Evolutionary conservation across 805 yeast genomes (phyloP).

Genomic region (Candida krabiensis): DNA sequence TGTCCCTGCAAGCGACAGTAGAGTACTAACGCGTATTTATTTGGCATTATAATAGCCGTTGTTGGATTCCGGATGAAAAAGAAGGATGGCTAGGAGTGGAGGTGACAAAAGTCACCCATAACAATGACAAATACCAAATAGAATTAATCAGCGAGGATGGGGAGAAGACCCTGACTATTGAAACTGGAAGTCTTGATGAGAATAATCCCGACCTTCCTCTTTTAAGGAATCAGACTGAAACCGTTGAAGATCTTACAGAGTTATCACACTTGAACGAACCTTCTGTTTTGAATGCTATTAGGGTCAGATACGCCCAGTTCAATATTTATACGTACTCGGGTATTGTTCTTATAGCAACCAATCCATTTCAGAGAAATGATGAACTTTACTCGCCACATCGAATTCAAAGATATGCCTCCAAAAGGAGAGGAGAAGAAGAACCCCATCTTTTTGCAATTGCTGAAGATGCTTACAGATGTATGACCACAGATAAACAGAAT

Average conservation of each 20-base stretch:
- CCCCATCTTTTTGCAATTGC: slow-evolving; percentile 98
- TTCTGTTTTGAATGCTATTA: slow-evolving; percentile 91
- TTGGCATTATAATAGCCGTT: slow-evolving; percentile 47
- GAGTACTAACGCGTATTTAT: too few relatives aligned
- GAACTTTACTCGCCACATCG: slow-evolving; percentile 88
- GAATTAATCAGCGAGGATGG: slow-evolving; percentile 53
- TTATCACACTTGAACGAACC: slow-evolving; percentile 94
- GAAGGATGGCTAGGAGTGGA: slow-evolving; percentile 78
- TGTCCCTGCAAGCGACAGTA: too few relatives aligned
- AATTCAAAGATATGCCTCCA: slow-evolving; percentile 92
- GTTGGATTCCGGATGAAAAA: slow-evolving; percentile 77
- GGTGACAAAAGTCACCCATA: slow-evolving; percentile 44
- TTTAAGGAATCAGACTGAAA: slow-evolving; percentile 87
- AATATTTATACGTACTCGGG: slow-evolving; percentile 96
- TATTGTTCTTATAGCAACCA: slow-evolving; percentile 92
- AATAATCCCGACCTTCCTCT: slow-evolving; percentile 66
- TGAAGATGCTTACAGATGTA: slow-evolving; percentile 93
- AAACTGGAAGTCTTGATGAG: slow-evolving; percentile 47
- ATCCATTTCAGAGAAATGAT: slow-evolving; percentile 92
- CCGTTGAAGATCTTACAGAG: slow-evolving; percentile 92
- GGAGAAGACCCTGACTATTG: slow-evolving; percentile 47
- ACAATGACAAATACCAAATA: slow-evolving; percentile 45
- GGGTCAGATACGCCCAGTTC: slow-evolving; percentile 82
- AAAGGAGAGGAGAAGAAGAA: slow-evolving; percentile 89
- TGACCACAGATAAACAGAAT: slow-evolving; percentile 81